Percentiles rank a stretch among this genome's conserved stretches.
These are phyloP conservation scores for Sphagnum magellanicum DNA, from an alignment of 228 moss, liverwort and hornwort genomes.

Conservation along the genomic window DNA sequence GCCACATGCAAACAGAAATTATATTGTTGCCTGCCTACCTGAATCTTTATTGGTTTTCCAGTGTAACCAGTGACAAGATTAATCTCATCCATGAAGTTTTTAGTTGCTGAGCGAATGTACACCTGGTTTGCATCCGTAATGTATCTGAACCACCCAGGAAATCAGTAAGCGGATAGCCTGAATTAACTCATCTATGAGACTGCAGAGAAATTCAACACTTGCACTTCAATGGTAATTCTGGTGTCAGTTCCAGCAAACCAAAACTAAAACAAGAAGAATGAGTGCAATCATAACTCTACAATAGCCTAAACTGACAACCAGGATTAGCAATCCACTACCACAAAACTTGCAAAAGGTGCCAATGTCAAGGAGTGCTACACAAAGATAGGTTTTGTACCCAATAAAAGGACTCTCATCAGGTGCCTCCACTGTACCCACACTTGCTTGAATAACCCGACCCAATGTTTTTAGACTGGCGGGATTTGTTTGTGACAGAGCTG, in stretches of 20 bases:
- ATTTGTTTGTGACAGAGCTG: conserved; percentile 10
- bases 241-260: too few species aligned
- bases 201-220: too few species aligned
- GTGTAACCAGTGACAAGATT: conserved; percentile 21
- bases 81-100: conserved; percentile 14
- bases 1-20: too few species aligned
- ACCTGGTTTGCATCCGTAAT: conserved; percentile 18
- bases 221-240: too few species aligned
- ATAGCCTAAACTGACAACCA: too few species aligned
- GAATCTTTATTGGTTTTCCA: conserved; percentile 15
- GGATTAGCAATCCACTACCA: too few species aligned
- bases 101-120: conserved; percentile 16
- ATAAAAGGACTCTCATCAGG: conserved; percentile 17
- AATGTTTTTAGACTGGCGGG: conserved; percentile 6
- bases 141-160: conserved; percentile 11
- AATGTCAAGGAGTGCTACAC: too few species aligned
- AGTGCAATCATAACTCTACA: too few species aligned
- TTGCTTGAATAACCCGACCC: conserved; percentile 14
- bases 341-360: too few species aligned
- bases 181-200: too few species aligned
- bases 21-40: conserved; percentile 5
- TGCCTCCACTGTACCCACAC: conserved; percentile 19
- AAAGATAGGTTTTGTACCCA: conserved; percentile 3
- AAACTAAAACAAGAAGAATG: too few species aligned
- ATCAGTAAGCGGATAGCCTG: too few species aligned